phyloP scores from a whole-genome alignment of 2,329 filamentous ascomycete species.

The Phialophora verrucosa region DNA sequence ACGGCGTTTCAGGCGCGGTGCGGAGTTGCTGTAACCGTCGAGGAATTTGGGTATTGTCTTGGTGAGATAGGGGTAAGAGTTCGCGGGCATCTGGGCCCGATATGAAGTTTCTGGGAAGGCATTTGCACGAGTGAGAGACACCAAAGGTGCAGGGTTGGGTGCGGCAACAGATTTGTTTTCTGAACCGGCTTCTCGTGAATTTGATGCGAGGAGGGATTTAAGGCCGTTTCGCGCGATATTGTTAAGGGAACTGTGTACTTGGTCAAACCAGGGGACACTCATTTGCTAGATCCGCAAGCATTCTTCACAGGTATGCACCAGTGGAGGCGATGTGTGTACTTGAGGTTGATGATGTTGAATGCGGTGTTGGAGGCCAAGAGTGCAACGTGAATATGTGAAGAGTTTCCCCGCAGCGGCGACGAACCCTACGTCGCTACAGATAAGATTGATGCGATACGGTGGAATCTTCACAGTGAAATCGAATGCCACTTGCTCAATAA shows the following conservation, averaged over 20 bases:
- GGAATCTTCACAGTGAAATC: not conserved
- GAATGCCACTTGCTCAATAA: not conserved
- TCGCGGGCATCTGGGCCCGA: constrained; percentile 25
- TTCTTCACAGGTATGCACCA: not conserved
- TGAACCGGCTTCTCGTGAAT: constrained; percentile 5
- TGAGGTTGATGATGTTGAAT: not conserved
- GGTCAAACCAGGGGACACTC: constrained; percentile 13
- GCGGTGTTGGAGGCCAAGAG: not conserved
- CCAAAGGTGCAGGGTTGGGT: not conserved
- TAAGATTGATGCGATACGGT: not conserved
- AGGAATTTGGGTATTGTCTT: constrained; percentile 20
- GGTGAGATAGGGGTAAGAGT: constrained; percentile 14
- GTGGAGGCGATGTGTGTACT: not conserved
- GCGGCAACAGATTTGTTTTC: constrained; percentile 16
- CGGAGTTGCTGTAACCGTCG: constrained; percentile 19
- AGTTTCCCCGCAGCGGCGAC: constrained; percentile 1
- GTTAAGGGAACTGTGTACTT: not conserved
- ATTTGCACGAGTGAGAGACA: constrained; percentile 20
- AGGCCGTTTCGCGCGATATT: constrained; percentile 14
- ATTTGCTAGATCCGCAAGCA: constrained; percentile 1
- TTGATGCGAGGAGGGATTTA: constrained; percentile 5
- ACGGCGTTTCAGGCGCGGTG: constrained; percentile 17
- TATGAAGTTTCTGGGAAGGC: constrained; percentile 17
- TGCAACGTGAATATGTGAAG: not conserved
- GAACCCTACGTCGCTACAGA: not conserved